These are phyloP conservation scores for Pythium oligandrum DNA, from an alignment of 352 stramenopile genomes.

Conservation along the genomic window DNA sequence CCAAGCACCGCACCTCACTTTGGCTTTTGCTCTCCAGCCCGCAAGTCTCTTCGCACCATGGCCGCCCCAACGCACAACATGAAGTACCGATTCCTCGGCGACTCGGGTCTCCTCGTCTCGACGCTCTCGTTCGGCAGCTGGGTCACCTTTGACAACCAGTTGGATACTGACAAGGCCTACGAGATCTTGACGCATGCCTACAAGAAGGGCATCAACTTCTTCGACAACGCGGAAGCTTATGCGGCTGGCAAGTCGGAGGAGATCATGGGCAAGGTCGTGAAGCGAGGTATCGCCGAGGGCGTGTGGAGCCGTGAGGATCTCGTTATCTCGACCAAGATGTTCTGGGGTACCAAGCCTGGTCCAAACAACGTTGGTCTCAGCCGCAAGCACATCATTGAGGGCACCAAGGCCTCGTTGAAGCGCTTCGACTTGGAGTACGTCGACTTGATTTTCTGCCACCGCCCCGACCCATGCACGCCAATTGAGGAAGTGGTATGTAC, in stretches of 20 bases:
- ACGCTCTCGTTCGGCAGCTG: constrained; percentile 47
- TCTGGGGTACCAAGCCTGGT: constrained; percentile 38
- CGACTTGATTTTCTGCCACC: constrained; percentile 68
- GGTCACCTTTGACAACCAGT: constrained; percentile 46
- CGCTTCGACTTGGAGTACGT: constrained; percentile 56
- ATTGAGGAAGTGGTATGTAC: constrained; percentile 56
- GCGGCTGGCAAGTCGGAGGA: constrained; percentile 35
- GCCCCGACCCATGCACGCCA: constrained; percentile 45
- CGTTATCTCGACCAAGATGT: constrained; percentile 69
- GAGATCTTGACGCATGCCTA: constrained; percentile 48
- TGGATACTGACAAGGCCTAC: constrained; percentile 54
- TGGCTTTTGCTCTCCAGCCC: no score
- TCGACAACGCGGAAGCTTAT: constrained; percentile 64
- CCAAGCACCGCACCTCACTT: no score
- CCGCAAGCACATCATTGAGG: constrained; percentile 55
- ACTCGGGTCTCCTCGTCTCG: constrained; percentile 47
- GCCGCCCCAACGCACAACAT: constrained; percentile 27
- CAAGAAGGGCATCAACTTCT: constrained; percentile 65
- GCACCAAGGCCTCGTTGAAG: constrained; percentile 53
- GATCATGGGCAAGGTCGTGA: constrained; percentile 57
- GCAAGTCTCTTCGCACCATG: not conserved
- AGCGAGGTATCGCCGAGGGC: constrained; percentile 37
- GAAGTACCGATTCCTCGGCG: constrained; percentile 58
- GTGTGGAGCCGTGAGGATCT: constrained; percentile 51
- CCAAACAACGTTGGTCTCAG: constrained; percentile 37